Percentiles rank a stretch among this genome's conserved stretches.
Evolutionary conservation across 2,329 filamentous ascomycete species (phyloP).

Genomic region (Penicillium sp.): DNA sequence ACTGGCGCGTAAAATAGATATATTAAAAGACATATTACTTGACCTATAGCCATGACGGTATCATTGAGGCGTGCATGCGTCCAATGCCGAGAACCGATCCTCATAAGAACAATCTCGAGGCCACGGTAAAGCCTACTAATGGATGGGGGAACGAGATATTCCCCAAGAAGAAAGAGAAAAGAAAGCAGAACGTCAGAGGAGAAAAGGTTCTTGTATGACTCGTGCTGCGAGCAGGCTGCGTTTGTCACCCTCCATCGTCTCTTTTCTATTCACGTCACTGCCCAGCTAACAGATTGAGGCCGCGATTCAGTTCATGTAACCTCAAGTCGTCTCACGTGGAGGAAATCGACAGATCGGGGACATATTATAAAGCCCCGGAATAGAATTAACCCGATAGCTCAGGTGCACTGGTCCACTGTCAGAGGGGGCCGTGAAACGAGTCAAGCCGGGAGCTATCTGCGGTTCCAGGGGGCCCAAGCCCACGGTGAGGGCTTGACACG

Average conservation of each 20-base stretch:
- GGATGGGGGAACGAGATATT: no score
- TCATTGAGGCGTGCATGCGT: no score
- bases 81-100: no score
- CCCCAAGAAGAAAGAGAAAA: no score
- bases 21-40: no score
- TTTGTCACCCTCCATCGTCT: background rate
- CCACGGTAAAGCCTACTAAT: no score
- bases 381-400: background rate
- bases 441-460: background rate
- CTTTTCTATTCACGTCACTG: background rate
- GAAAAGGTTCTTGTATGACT: no score
- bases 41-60: no score
- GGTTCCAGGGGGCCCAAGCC: background rate
- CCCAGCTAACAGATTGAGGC: background rate
- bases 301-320: constrained; percentile 6
- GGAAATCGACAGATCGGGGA: background rate
- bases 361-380: background rate
- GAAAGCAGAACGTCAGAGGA: no score
- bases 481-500: background rate
- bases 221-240: background rate
- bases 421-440: background rate
- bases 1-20: no score
- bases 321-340: background rate
- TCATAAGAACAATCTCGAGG: no score
- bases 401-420: background rate